Percentiles rank a stretch among this genome's conserved stretches.
These are phyloP conservation scores for Globisporangium radiosum DNA, from an alignment of 352 stramenopile genomes.

Conservation along the genomic window DNA sequence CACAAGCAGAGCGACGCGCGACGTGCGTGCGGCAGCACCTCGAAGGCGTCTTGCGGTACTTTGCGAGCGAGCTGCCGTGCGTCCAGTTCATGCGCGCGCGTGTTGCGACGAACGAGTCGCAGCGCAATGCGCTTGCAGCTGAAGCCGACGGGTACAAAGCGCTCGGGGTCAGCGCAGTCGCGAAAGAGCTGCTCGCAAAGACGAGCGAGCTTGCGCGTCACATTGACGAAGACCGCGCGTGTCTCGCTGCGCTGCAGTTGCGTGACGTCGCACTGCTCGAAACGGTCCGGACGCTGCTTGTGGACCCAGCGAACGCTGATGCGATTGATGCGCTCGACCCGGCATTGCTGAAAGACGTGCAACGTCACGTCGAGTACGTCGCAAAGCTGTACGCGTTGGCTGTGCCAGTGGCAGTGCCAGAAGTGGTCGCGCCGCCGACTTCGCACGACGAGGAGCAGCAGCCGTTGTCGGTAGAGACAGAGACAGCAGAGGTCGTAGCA, in stretches of 20 bases:
- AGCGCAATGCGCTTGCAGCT: constrained; percentile 28
- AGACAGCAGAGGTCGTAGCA: neutral
- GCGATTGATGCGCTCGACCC: constrained; percentile 27
- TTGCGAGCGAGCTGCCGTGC: constrained; percentile 67
- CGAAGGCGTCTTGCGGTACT: constrained; percentile 63
- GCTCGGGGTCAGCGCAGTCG: constrained; percentile 44
- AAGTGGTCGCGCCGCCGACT: too few relatives aligned
- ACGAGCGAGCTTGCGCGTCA: constrained; percentile 25
- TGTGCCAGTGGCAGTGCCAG: neutral
- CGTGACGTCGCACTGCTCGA: constrained; percentile 45
- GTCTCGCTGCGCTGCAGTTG: constrained; percentile 34
- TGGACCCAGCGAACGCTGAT: constrained; percentile 17
- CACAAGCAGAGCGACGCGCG: constrained; percentile 29
- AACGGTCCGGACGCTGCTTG: constrained; percentile 19
- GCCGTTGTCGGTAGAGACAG: too few relatives aligned
- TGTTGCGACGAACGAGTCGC: constrained; percentile 33
- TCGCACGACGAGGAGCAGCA: too few relatives aligned
- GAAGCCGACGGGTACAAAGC: constrained; percentile 48
- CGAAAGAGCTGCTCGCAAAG: constrained; percentile 47
- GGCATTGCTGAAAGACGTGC: constrained; percentile 41
- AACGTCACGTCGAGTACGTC: constrained; percentile 61
- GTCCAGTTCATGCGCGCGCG: constrained; percentile 76
- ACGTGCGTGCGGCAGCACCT: constrained; percentile 49
- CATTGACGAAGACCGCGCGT: constrained; percentile 44
- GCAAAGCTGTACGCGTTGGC: constrained; percentile 32